Base-by-base conservation (phyloP, 225 moss, liverwort and hornwort species). In the Lunularia cruciata region DNA sequence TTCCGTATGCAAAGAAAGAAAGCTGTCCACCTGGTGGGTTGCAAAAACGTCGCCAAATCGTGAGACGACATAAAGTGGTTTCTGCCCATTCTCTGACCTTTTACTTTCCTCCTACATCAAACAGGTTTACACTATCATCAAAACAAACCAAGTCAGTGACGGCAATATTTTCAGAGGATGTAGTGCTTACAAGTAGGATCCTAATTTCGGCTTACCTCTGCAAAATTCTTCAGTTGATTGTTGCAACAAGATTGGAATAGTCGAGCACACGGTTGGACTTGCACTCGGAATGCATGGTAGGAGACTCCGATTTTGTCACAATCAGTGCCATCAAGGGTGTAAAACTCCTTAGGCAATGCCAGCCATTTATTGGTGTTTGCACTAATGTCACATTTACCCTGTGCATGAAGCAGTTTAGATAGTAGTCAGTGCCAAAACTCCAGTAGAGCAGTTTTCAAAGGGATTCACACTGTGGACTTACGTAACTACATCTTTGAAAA, bases 291-390 rank as follows among this genome's bases (percentile, higher is more conserved):
- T 59, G 74, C 59, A 2, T 3, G 49, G 0, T 47, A 60, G 19
- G 74, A 79, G 26, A 70, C 52, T 3, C 79, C 74, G 59, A 79
- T 70, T 47, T 70, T 79, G 56, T 79, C 60, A 70, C 74, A 79
- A 16, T 66, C 70, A 20, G 26, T 59, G n/a, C 79, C 74, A 60
- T 74, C 70, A 31, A 65, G 70, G 7, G 70, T 74, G 18, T 70
- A 79, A 39, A 58, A 71, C 27, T 12, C 27, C 47, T 65, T 74
- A 14, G 73, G 70, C 59, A 74, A 45, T 27, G 43, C 33, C 70
- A 79, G 47, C 79, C 79, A 79, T 45, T 66, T 57, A 63, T 53
- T 66, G 9, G 16, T 25, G 25, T 74, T 31, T 40, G 70, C 0
- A 57, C 27, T 28, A 14, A 23, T 39, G 16, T 74, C 70, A 67